These are phyloP conservation scores for Rhizophagus prolifer DNA, from an alignment of 192 early-diverging fungal genomes.

Conservation along the genomic window DNA sequence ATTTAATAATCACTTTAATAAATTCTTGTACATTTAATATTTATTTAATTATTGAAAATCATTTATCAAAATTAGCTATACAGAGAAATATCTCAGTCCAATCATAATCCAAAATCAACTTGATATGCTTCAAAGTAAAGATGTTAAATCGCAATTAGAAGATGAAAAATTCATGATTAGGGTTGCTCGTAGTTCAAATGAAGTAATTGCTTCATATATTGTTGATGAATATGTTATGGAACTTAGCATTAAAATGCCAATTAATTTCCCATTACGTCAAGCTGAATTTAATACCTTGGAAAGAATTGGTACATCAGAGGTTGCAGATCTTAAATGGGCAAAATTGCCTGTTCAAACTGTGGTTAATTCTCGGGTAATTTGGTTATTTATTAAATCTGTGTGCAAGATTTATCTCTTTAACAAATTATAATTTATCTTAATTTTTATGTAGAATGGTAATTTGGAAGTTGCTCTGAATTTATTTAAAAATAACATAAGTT, in stretches of 20 bases:
- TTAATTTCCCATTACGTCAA: conserved; percentile 68
- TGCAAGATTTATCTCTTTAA: conserved; percentile 29
- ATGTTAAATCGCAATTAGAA: conserved; percentile 46
- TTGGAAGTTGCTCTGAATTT: conserved; percentile 77
- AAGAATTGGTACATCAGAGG: conserved; percentile 68
- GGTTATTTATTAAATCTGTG: conserved; percentile 34
- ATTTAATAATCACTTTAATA: background rate
- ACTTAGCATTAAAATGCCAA: conserved; percentile 68
- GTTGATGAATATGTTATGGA: conserved; percentile 80
- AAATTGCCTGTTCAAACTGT: conserved; percentile 48
- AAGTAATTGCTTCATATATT: conserved; percentile 69
- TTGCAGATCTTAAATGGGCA: conserved; percentile 63
- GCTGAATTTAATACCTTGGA: conserved; percentile 67
- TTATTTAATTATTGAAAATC: too few relatives aligned
- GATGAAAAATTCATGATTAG: conserved; percentile 66
- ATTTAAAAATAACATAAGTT: conserved; percentile 81
- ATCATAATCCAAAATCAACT: conserved; percentile 63
- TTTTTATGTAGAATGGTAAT: conserved; percentile 74
- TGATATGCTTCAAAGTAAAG: conserved; percentile 48
- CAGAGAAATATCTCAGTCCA: conserved; percentile 69
- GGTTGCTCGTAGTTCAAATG: conserved; percentile 58
- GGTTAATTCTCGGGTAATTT: conserved; percentile 45
- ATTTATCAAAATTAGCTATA: conserved; percentile 47
- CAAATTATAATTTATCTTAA: conserved; percentile 55
- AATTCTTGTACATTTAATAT: background rate